Percentiles rank a stretch among this genome's conserved stretches.
These are phyloP conservation scores for Wickerhamiella sorbophila DNA, from an alignment of 805 yeast species.

Conservation along the genomic window DNA sequence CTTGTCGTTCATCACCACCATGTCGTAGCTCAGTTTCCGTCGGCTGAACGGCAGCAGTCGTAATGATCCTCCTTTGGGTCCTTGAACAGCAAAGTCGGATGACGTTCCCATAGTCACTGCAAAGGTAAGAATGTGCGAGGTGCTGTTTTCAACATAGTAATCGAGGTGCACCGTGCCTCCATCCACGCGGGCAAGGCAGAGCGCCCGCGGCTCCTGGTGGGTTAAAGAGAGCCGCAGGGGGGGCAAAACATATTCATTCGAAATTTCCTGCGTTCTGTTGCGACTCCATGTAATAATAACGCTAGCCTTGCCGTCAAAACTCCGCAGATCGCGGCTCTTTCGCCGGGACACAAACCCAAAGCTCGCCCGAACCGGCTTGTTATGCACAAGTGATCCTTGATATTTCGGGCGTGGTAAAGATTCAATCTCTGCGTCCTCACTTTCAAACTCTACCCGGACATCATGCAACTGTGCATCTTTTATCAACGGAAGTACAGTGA, in stretches of 20 bases:
- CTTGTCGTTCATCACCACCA: constrained; percentile 19
- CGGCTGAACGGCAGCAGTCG: constrained; percentile 52
- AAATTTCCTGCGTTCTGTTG: constrained; percentile 8
- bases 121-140: constrained; percentile 53
- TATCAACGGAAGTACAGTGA: constrained; percentile 20
- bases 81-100: constrained; percentile 29
- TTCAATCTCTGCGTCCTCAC: not conserved
- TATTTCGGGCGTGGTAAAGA: not conserved
- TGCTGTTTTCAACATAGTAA: constrained; percentile 60
- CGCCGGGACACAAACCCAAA: constrained; percentile 5
- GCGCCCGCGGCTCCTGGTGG: constrained; percentile 19
- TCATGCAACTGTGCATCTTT: constrained; percentile 5
- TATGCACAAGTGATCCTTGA: constrained; percentile 4
- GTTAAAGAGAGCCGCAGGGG: constrained; percentile 16
- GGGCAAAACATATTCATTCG: constrained; percentile 13
- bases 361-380: constrained; percentile 1
- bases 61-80: constrained; percentile 21
- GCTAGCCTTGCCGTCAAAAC: constrained; percentile 19
- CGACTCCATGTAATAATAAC: constrained; percentile 24
- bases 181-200: constrained; percentile 8
- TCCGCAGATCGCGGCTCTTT: constrained; percentile 8
- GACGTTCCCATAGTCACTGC: constrained; percentile 33
- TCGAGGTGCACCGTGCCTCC: constrained; percentile 23
- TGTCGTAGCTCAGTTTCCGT: constrained; percentile 22
- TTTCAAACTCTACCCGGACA: constrained; percentile 1